Conservation (phyloP, 2,329 filamentous ascomycete genomes). For the Aspergillus latus region DNA sequence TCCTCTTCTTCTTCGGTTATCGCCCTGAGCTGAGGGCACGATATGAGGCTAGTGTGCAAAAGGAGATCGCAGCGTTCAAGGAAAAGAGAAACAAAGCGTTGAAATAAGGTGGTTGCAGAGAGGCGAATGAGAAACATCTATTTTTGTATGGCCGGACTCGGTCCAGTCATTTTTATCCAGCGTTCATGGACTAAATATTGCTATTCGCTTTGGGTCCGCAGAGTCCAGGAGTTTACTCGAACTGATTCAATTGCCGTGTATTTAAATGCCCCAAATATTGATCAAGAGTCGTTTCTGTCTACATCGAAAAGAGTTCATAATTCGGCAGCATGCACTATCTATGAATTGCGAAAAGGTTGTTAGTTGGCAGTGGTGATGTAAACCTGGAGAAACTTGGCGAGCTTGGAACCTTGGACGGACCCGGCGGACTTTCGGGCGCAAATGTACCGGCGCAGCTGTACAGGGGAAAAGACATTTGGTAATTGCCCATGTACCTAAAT, state of each 20-base stretch:
- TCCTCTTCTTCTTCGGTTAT: slow-evolving; percentile 88
- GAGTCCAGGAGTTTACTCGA: neutral
- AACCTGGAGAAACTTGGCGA: slow-evolving; percentile 3
- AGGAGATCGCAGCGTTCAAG: slow-evolving; percentile 74
- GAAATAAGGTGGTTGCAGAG: slow-evolving; percentile 16
- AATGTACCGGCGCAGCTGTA: neutral
- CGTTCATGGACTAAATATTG: neutral
- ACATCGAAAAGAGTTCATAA: neutral
- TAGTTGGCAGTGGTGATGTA: neutral
- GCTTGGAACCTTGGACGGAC: neutral
- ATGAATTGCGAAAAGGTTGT: neutral
- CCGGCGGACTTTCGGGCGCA: neutral
- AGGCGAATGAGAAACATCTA: neutral
- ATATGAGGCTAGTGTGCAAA: slow-evolving; percentile 71
- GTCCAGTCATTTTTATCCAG: slow-evolving; percentile 1
- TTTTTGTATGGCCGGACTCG: neutral
- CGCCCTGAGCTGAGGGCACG: slow-evolving; percentile 80
- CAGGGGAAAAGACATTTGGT: too few relatives aligned
- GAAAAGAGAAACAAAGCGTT: slow-evolving; percentile 48
- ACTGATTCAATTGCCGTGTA: neutral
- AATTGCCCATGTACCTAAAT: too few relatives aligned
- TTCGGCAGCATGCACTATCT: neutral
- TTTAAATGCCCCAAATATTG: neutral
- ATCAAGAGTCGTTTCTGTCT: neutral
- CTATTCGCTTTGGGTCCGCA: neutral